Conservation (phyloP, 805 yeast genomes). For the Candida insectorum region DNA sequence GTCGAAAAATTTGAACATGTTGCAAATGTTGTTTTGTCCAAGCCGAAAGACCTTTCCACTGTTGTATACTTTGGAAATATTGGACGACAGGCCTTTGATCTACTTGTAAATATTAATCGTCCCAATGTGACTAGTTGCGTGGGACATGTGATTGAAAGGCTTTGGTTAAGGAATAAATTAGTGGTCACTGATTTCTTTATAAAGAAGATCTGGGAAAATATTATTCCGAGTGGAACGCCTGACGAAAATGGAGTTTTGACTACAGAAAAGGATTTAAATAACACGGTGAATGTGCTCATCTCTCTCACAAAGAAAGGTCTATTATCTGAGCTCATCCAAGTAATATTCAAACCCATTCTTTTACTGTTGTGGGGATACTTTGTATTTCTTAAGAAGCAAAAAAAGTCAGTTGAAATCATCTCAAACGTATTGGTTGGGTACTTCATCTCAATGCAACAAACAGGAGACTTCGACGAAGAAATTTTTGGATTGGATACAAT, state of each 20-base stretch:
- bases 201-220: constrained; percentile 42
- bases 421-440: constrained; percentile 37
- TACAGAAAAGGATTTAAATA: constrained; percentile 51
- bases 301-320: constrained; percentile 50
- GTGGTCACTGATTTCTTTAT: constrained; percentile 61
- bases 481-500: constrained; percentile 26
- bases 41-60: constrained; percentile 52
- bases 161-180: constrained; percentile 47
- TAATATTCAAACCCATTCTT: constrained; percentile 28
- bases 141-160: constrained; percentile 48
- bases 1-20: constrained; percentile 65
- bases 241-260: constrained; percentile 27
- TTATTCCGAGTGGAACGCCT: constrained; percentile 31
- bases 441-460: constrained; percentile 22
- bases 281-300: constrained; percentile 60
- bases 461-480: constrained; percentile 12
- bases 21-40: constrained; percentile 58
- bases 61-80: constrained; percentile 54
- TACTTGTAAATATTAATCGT: constrained; percentile 57
- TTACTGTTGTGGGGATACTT: constrained; percentile 44
- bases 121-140: constrained; percentile 59
- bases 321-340: constrained; percentile 19
- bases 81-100: constrained; percentile 59
- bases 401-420: constrained; percentile 32
- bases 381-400: constrained; percentile 26